A percentile compares a stretch with the other conserved stretches of the same genome.
Conservation (phyloP, 352 stramenopile genomes). For the Globisporangium megalacanthum region DNA sequence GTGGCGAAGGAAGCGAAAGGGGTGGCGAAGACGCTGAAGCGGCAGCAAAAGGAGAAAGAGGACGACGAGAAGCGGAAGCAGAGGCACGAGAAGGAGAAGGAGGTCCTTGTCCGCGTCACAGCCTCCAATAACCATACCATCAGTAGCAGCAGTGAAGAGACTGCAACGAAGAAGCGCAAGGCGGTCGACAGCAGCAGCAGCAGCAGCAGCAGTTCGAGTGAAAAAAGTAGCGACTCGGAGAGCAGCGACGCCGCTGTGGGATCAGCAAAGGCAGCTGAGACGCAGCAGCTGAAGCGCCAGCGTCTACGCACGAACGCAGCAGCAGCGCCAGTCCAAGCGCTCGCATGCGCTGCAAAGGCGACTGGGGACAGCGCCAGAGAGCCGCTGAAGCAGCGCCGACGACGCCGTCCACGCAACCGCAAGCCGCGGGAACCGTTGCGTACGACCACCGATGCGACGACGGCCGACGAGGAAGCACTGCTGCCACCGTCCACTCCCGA, state of each 20-base stretch:
- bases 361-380: slow-evolving; percentile 1
- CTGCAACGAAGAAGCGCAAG: not conserved
- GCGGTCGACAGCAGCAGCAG: slow-evolving; percentile 13
- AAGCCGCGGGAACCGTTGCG: slow-evolving; percentile 1
- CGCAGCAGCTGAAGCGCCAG: slow-evolving; percentile 6
- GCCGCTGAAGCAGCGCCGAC: slow-evolving; percentile 12
- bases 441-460: not conserved
- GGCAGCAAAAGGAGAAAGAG: not conserved
- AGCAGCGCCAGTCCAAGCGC: not conserved
- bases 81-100: slow-evolving; percentile 1
- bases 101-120: not conserved
- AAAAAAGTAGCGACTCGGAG: slow-evolving; percentile 18
- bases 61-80: not conserved
- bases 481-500: not conserved
- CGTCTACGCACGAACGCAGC: slow-evolving; percentile 8
- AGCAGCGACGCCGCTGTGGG: not conserved
- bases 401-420: slow-evolving; percentile 8
- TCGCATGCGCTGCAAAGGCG: not conserved
- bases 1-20: too few relatives aligned
- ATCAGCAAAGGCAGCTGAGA: not conserved
- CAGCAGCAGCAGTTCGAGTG: slow-evolving; percentile 15
- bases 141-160: slow-evolving; percentile 15
- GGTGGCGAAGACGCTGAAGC: too few relatives aligned
- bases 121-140: slow-evolving; percentile 18
- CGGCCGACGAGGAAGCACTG: not conserved